Evolutionary conservation across 768 basidiomycete species (phyloP), one percentile per base, ranked within the genome.

Genomic region (Pleurotus citrinopileatus): DNA sequence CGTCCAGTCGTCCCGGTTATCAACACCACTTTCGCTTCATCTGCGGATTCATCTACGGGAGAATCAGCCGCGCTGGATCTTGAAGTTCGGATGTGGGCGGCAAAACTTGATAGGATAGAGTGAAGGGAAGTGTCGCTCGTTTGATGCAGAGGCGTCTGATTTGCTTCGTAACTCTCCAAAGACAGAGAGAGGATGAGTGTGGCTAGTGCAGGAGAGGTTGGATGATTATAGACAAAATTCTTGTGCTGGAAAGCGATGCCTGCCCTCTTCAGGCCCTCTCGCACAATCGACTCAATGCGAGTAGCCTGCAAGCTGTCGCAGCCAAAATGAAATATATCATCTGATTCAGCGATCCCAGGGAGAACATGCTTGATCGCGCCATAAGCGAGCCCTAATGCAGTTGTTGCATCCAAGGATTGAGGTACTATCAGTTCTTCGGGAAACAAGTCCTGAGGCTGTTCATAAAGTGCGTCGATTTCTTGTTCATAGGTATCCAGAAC

Each of bases 1-100:
- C 63, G 66, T 2, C 75, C 75, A 1, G 76, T 77, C 3, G 67
- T 64, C 7, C 74, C 75, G 0, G 75, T 77, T 27, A 77, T 56
- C 6, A 73, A 57, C 1, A 77, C 67, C 0, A 69, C 67, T 13
- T 42, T 12, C 19, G 3, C 44, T 10, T 12, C 22, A 25, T 46
- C 25, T 17, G 10, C 13, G 8, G 4, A 9, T 13, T 17, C 20
- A 23, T 22, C 20, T 13, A 23, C 4, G 10, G 44, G 22, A 25
- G 44, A 28, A 23, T 8, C 22, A 22, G 19, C 4, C 32, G 12
- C 25, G 20, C 22, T 13, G n/a, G n/a, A 13, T 25, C 20, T 17
- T 10, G 12, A 26, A 23, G 44, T n/a, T 15, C 19, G 22, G 17
- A 42, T 45, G 13, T 20, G 13, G 26, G 29, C 4, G 13, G 25